Percentiles rank a stretch among this genome's conserved stretches.
These are phyloP conservation scores for Wickerhamomyces xylosicus DNA, from an alignment of 805 yeast species.

Conservation along the genomic window DNA sequence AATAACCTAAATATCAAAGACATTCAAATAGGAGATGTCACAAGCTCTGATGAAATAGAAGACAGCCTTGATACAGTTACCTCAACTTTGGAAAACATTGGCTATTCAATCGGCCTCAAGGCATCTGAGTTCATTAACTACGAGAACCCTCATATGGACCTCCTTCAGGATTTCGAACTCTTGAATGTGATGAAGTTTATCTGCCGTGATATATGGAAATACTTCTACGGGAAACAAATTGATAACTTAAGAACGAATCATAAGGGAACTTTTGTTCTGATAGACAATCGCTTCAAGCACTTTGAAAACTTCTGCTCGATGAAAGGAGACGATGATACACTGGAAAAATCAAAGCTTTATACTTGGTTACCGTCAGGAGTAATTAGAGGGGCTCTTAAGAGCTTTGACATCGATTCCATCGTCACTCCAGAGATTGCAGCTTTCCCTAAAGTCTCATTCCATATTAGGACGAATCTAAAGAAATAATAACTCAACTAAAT, in stretches of 20 bases:
- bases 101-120: conserved; percentile 59
- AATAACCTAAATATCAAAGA: too few species aligned
- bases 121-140: conserved; percentile 37
- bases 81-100: conserved; percentile 56
- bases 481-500: too few species aligned
- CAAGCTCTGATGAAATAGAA: too few species aligned
- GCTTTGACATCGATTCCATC: conserved; percentile 55
- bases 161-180: conserved; percentile 44
- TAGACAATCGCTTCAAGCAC: conserved; percentile 54
- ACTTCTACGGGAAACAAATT: conserved; percentile 74
- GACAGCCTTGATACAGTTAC: conserved; percentile 34
- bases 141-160: conserved; percentile 37
- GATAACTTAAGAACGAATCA: conserved; percentile 91
- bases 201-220: conserved; percentile 86
- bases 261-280: conserved; percentile 69
- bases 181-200: conserved; percentile 84
- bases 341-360: conserved; percentile 34
- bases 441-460: conserved; percentile 64
- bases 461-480: conserved; percentile 41
- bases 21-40: too few species aligned
- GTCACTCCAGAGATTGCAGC: conserved; percentile 55
- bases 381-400: conserved; percentile 60
- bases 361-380: conserved; percentile 71
- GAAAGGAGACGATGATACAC: conserved; percentile 32
- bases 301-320: conserved; percentile 41